phyloP scores from a whole-genome alignment of 192 early-diverging fungal genomes.

The Dissophora globulifera region DNA sequence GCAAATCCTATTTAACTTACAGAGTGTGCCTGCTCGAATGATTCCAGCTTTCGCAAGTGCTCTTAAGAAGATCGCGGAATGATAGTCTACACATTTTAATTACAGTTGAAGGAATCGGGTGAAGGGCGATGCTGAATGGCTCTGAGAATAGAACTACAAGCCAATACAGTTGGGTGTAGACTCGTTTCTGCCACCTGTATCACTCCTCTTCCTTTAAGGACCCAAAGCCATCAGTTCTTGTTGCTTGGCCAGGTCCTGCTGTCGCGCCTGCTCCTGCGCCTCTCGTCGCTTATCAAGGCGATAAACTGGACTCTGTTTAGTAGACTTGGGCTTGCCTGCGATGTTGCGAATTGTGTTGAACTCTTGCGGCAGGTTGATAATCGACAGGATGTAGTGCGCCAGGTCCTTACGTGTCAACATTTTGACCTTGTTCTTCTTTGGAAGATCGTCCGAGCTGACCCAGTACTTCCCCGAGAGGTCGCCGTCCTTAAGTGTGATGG shows the following conservation, averaged over 20 bases:
- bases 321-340: constrained; percentile 20
- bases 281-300: neutral
- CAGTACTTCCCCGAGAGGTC: constrained; percentile 32
- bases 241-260: neutral
- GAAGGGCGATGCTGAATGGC: no score
- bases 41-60: no score
- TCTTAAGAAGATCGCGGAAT: no score
- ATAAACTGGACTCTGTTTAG: neutral
- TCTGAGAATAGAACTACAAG: no score
- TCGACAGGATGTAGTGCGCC: constrained; percentile 50
- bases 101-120: no score
- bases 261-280: neutral
- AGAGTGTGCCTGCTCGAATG: no score
- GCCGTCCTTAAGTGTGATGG: constrained; percentile 47
- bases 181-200: no score
- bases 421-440: constrained; percentile 42
- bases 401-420: constrained; percentile 47
- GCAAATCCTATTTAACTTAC: no score
- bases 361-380: constrained; percentile 36
- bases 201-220: no score
- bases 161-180: no score
- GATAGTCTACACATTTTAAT: no score
- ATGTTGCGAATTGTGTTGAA: constrained; percentile 34
- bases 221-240: no score
- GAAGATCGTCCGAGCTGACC: constrained; percentile 34